phyloP scores from a whole-genome alignment of 495 filamentous ascomycete species.

The Patellaria atrata region DNA sequence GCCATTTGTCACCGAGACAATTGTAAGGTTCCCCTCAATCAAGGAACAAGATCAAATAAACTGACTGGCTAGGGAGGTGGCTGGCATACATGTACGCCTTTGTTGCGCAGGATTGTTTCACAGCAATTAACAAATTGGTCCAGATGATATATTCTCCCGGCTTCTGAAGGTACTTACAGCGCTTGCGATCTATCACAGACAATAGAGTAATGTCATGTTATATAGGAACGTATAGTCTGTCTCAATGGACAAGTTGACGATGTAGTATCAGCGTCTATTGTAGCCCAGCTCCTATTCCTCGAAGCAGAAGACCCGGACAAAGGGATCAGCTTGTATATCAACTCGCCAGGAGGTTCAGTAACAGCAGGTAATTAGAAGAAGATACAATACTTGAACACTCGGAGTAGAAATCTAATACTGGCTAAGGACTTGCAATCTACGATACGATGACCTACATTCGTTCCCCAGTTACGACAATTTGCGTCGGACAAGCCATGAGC shows the following conservation, averaged over 20 bases:
- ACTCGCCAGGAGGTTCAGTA: conserved; percentile 90
- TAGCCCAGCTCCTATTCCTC: conserved; percentile 92
- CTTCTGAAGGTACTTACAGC: conserved; percentile 46
- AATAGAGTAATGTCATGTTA: conserved; percentile 25
- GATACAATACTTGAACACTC: not conserved
- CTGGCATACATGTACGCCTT: conserved; percentile 67
- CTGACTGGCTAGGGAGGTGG: conserved; percentile 60
- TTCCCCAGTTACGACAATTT: conserved; percentile 83
- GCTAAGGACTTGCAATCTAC: conserved; percentile 75
- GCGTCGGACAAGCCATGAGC: conserved; percentile 82
- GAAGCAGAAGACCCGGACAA: conserved; percentile 93
- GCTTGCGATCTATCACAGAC: conserved; percentile 7
- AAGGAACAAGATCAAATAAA: conserved; percentile 1
- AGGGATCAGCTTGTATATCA: conserved; percentile 93
- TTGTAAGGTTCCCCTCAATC: conserved; percentile 44
- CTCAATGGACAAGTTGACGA: conserved; percentile 89
- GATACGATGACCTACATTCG: conserved; percentile 98
- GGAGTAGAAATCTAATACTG: not conserved
- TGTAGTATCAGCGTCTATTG: conserved; percentile 72
- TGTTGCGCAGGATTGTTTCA: conserved; percentile 4
- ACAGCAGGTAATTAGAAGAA: conserved; percentile 47
- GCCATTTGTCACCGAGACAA: conserved; percentile 35
- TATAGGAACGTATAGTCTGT: conserved; percentile 83
- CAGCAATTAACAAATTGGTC: conserved; percentile 17
- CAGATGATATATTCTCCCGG: conserved; percentile 75